Evolutionary conservation across 1,284 basidiomycete species (phyloP).

Genomic region (Meripilus lineatus): DNA sequence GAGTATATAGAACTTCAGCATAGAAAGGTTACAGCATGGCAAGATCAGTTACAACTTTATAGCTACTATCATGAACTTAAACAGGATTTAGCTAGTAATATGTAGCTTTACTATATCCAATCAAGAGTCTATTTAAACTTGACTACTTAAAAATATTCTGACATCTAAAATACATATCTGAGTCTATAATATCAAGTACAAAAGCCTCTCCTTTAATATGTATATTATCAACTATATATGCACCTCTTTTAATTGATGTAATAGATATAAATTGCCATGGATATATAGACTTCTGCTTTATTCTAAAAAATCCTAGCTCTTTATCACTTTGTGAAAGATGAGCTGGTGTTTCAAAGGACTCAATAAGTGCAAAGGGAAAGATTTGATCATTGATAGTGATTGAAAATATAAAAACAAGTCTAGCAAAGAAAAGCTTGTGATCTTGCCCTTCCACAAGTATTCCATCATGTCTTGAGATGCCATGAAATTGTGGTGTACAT

Average conservation of each 20-base stretch:
- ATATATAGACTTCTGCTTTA: conserved; percentile 11
- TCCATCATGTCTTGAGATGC: conserved; percentile 20
- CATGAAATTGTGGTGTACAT: conserved; percentile 24
- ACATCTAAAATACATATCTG: conserved; percentile 23
- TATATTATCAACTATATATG: conserved; percentile 18
- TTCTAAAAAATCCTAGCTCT: conserved; percentile 19
- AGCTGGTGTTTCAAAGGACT: conserved; percentile 16
- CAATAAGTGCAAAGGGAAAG: conserved; percentile 22
- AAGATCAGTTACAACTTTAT: too few species aligned
- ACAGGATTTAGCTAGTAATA: too few species aligned
- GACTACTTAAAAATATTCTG: too few species aligned
- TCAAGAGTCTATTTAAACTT: too few species aligned
- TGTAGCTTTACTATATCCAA: too few species aligned
- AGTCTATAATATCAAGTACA: conserved; percentile 22
- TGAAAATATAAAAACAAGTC: conserved; percentile 21
- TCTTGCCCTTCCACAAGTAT: conserved; percentile 18
- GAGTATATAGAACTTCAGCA: too few species aligned
- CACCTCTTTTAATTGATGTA: conserved; percentile 21
- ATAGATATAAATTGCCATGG: conserved; percentile 20
- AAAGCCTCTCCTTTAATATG: conserved; percentile 17
- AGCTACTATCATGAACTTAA: too few species aligned
- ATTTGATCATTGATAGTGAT: conserved; percentile 7
- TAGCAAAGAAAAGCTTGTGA: conserved; percentile 14
- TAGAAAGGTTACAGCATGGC: too few species aligned
- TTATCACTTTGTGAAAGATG: conserved; percentile 14